Evolutionary conservation across 768 basidiomycete species (phyloP).

Genomic region (Ramaria rubella): DNA sequence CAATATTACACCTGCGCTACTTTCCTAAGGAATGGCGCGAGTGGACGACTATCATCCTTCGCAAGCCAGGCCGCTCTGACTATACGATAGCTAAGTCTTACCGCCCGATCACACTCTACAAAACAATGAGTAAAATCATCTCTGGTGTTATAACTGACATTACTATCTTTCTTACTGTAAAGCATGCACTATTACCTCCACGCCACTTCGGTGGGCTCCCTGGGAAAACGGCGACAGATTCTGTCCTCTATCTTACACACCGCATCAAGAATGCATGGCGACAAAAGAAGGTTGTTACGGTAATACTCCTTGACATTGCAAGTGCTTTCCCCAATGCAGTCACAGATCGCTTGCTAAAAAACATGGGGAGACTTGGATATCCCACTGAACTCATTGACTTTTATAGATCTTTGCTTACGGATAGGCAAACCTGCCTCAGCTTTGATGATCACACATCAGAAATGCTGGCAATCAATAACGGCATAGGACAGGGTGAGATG

Average conservation of each 20-base stretch:
- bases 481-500: constrained; percentile 9
- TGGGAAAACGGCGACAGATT: background rate
- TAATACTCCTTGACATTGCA: background rate
- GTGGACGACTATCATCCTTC: constrained; percentile 7
- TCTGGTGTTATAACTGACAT: background rate
- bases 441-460: too few species aligned
- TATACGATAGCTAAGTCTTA: constrained; percentile 14
- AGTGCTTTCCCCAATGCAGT: too few species aligned
- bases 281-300: background rate
- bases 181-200: background rate
- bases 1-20: background rate
- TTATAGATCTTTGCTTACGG: background rate
- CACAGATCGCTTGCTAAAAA: background rate
- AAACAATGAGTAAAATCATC: constrained; percentile 5
- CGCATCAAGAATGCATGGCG: background rate
- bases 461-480: background rate
- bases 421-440: too few species aligned
- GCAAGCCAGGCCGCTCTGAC: constrained; percentile 12
- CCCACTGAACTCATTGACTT: background rate
- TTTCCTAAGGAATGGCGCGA: constrained; percentile 2
- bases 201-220: too few species aligned
- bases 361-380: background rate
- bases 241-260: background rate
- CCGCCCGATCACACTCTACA: constrained; percentile 14
- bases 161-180: background rate